Percentiles rank a stretch among this genome's conserved stretches.
Evolutionary conservation across 2,329 filamentous ascomycete genomes (phyloP).

Genomic region (Beauveria australis): DNA sequence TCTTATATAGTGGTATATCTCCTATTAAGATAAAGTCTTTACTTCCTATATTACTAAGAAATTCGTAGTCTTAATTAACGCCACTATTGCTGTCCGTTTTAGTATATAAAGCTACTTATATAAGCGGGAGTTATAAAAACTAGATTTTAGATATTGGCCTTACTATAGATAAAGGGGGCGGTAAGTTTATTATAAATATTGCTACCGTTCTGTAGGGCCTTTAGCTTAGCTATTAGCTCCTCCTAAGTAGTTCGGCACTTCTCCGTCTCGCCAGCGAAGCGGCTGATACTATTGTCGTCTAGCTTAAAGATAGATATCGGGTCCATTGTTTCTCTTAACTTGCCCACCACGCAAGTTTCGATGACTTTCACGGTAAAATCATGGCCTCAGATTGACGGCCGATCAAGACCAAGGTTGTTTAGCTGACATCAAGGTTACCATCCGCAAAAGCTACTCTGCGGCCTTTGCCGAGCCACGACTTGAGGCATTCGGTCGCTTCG

Average conservation of each 20-base stretch:
- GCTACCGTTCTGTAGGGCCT: neutral
- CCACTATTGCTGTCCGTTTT: too few relatives aligned
- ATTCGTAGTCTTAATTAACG: too few relatives aligned
- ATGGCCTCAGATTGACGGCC: neutral
- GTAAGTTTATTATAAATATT: conserved; percentile 4
- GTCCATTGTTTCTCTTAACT: neutral
- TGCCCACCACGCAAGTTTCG: neutral
- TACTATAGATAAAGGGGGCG: neutral
- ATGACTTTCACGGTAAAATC: neutral
- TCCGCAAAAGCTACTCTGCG: neutral
- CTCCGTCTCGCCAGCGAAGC: neutral
- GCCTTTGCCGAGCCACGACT: conserved; percentile 6
- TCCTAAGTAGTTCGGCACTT: neutral
- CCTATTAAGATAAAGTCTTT: too few relatives aligned
- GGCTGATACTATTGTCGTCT: neutral
- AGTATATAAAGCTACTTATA: too few relatives aligned
- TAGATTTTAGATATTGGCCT: neutral
- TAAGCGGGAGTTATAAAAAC: too few relatives aligned
- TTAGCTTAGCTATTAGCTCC: neutral
- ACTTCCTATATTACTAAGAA: too few relatives aligned
- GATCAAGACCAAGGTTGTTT: neutral
- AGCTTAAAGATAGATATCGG: neutral
- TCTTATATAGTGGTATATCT: too few relatives aligned
- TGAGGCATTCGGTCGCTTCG: conserved; percentile 12
- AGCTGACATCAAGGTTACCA: neutral